Evolutionary conservation across 2,329 filamentous ascomycete species (phyloP).

Genomic region (Cordyceps javanica): DNA sequence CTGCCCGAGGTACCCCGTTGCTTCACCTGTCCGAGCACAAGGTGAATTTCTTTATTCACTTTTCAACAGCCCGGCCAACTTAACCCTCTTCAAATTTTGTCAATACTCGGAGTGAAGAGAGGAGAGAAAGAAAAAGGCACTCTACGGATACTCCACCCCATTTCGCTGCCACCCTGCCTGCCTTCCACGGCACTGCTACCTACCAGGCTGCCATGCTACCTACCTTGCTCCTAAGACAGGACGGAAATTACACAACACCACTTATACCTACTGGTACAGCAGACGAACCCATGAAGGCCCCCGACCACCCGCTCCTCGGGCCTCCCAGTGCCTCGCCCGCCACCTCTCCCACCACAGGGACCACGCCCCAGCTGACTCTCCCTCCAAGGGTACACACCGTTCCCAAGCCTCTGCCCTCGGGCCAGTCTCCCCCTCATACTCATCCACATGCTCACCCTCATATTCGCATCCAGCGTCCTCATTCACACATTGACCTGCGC

Average conservation of each 20-base stretch:
- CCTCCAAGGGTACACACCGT: constrained; percentile 10
- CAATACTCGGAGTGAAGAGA: neutral
- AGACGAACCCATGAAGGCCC: neutral
- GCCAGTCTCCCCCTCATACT: constrained; percentile 10
- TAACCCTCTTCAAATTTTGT: neutral
- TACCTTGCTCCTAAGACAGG: neutral
- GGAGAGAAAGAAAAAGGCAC: neutral
- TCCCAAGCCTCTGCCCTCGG: constrained; percentile 10
- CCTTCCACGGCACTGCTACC: neutral
- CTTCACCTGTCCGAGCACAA: neutral
- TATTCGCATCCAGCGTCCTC: constrained; percentile 12
- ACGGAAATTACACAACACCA: neutral
- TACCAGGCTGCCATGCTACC: neutral
- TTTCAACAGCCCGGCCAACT: neutral
- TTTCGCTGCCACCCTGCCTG: constrained; percentile 3
- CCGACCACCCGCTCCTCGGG: neutral
- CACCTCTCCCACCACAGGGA: neutral
- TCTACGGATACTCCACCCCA: neutral
- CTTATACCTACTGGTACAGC: neutral
- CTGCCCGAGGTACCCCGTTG: neutral
- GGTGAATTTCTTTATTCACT: neutral
- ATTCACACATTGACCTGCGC: constrained; percentile 11
- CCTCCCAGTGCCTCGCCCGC: neutral
- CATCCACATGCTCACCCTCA: constrained; percentile 5
- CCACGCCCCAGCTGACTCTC: neutral